A percentile compares a stretch with the other conserved stretches of the same genome.
Conservation (phyloP, 202 grass and related monocot genomes). For the Zizania palustris region DNA sequence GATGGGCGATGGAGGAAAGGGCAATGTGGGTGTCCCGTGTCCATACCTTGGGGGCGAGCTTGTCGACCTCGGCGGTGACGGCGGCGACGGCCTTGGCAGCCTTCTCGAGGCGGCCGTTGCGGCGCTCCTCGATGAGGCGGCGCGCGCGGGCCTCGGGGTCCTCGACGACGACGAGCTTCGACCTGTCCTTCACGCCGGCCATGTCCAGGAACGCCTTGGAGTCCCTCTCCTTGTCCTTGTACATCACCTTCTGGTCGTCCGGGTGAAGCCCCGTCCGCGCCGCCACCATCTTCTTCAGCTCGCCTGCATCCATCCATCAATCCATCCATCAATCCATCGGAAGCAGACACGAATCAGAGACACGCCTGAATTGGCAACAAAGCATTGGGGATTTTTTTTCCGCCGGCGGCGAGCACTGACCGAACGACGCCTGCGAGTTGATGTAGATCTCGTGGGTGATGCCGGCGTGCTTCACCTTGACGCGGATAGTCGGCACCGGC, state of each 20-base stretch:
- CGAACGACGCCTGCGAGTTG: constrained; percentile 71
- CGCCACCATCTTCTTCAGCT: constrained; percentile 71
- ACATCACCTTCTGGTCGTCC: constrained; percentile 72
- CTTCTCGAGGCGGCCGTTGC: constrained; percentile 61
- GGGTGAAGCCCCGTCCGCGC: constrained; percentile 69
- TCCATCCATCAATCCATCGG: background rate
- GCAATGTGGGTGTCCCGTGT: background rate
- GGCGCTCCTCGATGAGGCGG: constrained; percentile 72
- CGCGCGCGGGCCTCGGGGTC: constrained; percentile 70
- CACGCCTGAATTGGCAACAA: background rate
- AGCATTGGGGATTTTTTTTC: background rate
- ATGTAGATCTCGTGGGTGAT: constrained; percentile 87
- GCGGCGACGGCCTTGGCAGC: constrained; percentile 54
- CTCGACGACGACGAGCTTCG: constrained; percentile 61
- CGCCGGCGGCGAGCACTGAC: background rate
- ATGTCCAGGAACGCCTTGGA: constrained; percentile 74
- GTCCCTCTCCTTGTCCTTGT: constrained; percentile 77
- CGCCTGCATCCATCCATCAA: constrained; percentile 49
- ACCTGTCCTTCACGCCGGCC: constrained; percentile 70
- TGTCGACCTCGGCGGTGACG: constrained; percentile 74
- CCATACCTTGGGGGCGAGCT: constrained; percentile 71
- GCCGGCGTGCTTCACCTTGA: constrained; percentile 79
- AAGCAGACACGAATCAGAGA: no score
- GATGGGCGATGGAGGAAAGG: background rate
- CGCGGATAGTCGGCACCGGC: constrained; percentile 75